These are phyloP conservation scores for Aaosphaeria pasadenensis DNA, from an alignment of 2,329 filamentous ascomycete species.

Conservation along the genomic window DNA sequence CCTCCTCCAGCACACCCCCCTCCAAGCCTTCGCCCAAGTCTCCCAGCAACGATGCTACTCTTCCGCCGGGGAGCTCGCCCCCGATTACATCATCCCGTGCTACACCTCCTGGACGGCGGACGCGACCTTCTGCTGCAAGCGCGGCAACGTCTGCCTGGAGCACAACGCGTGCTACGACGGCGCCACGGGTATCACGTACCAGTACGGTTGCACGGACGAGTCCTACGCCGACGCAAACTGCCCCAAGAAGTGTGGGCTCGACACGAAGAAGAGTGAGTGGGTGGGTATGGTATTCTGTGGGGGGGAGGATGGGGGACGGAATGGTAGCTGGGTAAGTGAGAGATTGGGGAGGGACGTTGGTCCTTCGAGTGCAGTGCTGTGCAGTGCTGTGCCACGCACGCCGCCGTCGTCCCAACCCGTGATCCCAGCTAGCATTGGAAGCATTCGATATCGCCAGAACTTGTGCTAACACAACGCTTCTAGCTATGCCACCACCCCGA, in stretches of 20 bases:
- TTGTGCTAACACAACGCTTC: neutral
- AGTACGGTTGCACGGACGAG: conserved; percentile 17
- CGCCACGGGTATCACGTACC: conserved; percentile 11
- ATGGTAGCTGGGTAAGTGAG: conserved; percentile 12
- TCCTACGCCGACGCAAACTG: conserved; percentile 10
- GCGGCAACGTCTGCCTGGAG: conserved; percentile 13
- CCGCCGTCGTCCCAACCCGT: too few species aligned
- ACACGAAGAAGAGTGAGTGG: conserved; percentile 9
- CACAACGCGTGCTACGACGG: conserved; percentile 13
- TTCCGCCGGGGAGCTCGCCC: conserved; percentile 7
- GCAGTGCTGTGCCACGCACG: too few species aligned
- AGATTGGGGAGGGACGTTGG: neutral
- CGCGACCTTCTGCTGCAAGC: conserved; percentile 14
- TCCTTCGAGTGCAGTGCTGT: too few species aligned
- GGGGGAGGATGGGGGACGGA: conserved; percentile 5
- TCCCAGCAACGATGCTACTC: conserved; percentile 13
- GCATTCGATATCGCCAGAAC: too few species aligned
- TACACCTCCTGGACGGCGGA: conserved; percentile 2
- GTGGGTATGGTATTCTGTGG: conserved; percentile 15
- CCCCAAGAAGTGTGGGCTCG: conserved; percentile 15
- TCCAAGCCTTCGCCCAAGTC: too few species aligned
- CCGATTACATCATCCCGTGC: conserved; percentile 15
- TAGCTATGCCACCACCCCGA: conserved; percentile 17
- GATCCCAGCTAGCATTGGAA: too few species aligned
- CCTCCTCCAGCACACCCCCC: too few species aligned